Evolutionary conservation across 768 basidiomycete species (phyloP).

Genomic region (Rhodotorula toruloides): DNA sequence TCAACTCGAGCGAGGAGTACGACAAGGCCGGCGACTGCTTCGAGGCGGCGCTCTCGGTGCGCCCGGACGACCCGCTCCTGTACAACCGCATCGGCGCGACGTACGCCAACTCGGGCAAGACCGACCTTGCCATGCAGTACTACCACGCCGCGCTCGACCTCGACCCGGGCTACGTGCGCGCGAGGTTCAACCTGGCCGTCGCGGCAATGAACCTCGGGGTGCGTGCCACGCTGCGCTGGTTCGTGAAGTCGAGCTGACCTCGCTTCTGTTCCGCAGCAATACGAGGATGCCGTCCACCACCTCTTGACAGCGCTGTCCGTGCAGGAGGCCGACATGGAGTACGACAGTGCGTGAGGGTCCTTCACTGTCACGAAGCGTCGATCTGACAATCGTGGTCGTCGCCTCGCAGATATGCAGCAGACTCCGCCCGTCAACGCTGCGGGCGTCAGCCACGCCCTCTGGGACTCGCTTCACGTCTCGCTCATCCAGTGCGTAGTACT

Average conservation of each 20-base stretch:
- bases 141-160: slow-evolving; percentile 80
- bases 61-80: slow-evolving; percentile 85
- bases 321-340: slow-evolving; percentile 71
- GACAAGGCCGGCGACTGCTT: slow-evolving; percentile 92
- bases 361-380: not conserved
- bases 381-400: not conserved
- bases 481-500: slow-evolving; percentile 27
- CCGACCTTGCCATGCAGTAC: slow-evolving; percentile 76
- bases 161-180: slow-evolving; percentile 84
- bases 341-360: slow-evolving; percentile 49
- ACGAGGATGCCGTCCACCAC: slow-evolving; percentile 59
- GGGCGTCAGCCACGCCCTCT: slow-evolving; percentile 64
- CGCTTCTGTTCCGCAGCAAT: slow-evolving; percentile 54
- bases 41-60: slow-evolving; percentile 72
- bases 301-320: slow-evolving; percentile 79
- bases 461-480: slow-evolving; percentile 72
- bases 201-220: slow-evolving; percentile 34
- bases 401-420: slow-evolving; percentile 17
- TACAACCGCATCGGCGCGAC: slow-evolving; percentile 93
- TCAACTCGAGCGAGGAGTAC: slow-evolving; percentile 92
- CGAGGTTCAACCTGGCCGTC: slow-evolving; percentile 47
- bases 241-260: not conserved
- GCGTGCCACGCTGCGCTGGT: not conserved
- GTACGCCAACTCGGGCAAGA: slow-evolving; percentile 71
- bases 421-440: slow-evolving; percentile 52